Evolutionary conservation across 1,284 basidiomycete species (phyloP), one percentile per base, ranked within the genome.

Genomic region (Abortiporus biennis): DNA sequence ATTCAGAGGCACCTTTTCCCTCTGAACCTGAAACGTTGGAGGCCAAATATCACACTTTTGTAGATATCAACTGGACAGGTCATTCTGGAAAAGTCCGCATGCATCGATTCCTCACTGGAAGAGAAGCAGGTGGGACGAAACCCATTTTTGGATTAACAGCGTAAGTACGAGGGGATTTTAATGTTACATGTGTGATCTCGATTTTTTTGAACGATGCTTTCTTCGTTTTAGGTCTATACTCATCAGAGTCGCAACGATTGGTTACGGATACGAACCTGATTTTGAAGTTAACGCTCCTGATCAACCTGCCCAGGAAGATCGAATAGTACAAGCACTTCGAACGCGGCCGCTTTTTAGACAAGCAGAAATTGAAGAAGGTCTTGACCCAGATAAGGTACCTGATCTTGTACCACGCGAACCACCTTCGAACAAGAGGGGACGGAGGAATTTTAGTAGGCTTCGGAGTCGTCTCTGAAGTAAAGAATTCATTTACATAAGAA

Each of bases 141-240:
- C 90, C 89, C 12, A 78, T 92, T 1, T 89, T 80, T 49, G 89
- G 88, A 2, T 63, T 92, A 12, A 92, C 90, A 37, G 77, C 87
- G 86, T 91, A 55, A 51, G 78, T 71, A 9, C 35, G 30, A 15
- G 27, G 13, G 17, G 12, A 12, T 17, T 25, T 21, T 37, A 22
- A 23, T 38, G 16, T 29, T 40, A 11, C 9, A 43, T 27, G 25
- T 35, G 9, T 11, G 16, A 11, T 17, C 17, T 11, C 33, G 8
- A 16, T 35, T 35, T 34, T 17, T 16, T 34, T 9, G 16, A 29
- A 9, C 27, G n/a, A 8, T n/a, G 27, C 27, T 29, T n/a, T n/a
- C 27, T n/a, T n/a, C 40, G 27, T 30, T 33, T n/a, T 48, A 90
- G 88, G 4, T 68, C 73, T 0, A 88, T 92, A 41, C 66, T 92